These are phyloP conservation scores for Celoporthe dispersa DNA, from an alignment of 2,329 filamentous ascomycete species.

Conservation along the genomic window DNA sequence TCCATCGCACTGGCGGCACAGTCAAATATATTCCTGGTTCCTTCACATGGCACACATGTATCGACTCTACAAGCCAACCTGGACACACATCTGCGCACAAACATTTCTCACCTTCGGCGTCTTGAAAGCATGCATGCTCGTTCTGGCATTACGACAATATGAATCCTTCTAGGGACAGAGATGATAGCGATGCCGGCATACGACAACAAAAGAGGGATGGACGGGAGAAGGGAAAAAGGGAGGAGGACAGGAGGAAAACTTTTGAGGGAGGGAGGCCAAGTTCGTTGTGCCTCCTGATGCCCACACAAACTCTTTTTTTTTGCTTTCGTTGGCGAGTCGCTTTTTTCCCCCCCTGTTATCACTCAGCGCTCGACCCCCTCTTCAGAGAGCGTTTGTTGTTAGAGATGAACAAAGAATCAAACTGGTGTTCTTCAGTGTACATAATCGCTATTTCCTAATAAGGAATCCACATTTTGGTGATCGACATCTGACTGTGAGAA, in stretches of 20 bases:
- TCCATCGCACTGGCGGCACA: constrained; percentile 13
- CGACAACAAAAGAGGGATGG: background rate
- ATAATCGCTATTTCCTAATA: constrained; percentile 20
- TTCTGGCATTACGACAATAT: constrained; percentile 1
- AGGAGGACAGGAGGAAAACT: background rate
- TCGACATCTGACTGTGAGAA: background rate
- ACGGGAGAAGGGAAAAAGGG: background rate
- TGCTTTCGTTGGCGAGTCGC: constrained; percentile 18
- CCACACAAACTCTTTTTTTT: constrained; percentile 1
- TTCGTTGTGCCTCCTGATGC: background rate
- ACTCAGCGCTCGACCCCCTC: background rate
- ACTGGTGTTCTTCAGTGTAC: constrained; percentile 11
- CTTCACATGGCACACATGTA: constrained; percentile 4
- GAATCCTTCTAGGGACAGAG: background rate
- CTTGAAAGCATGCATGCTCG: background rate
- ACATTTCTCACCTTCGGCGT: background rate
- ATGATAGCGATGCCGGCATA: constrained; percentile 5
- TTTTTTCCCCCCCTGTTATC: background rate
- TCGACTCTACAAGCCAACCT: background rate
- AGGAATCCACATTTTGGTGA: background rate
- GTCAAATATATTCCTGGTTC: background rate
- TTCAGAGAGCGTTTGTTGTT: constrained; percentile 5
- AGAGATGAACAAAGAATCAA: constrained; percentile 5
- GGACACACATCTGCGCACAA: background rate
- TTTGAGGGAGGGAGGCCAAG: background rate